Conservation (phyloP, 202 grass and related monocot genomes). For the Musa balbisiana region DNA sequence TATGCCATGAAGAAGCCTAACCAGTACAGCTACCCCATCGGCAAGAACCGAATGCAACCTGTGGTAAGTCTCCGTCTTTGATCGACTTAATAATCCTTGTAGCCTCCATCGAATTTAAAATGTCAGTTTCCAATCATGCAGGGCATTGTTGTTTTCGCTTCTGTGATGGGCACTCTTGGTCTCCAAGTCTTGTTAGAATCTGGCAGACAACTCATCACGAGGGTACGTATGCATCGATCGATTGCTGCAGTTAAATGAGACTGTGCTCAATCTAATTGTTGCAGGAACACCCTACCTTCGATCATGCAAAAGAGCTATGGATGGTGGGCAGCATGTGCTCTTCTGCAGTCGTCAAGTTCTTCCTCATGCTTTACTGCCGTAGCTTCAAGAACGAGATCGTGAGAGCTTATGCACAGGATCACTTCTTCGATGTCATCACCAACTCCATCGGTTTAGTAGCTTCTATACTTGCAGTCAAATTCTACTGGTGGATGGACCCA, state of each 20-base stretch:
- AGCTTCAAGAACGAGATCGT: slow-evolving; percentile 91
- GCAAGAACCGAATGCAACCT: slow-evolving; percentile 20
- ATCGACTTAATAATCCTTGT: no score
- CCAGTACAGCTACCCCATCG: slow-evolving; percentile 10
- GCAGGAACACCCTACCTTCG: slow-evolving; percentile 54
- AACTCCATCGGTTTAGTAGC: slow-evolving; percentile 69
- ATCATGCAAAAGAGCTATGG: slow-evolving; percentile 50
- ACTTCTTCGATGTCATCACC: slow-evolving; percentile 96
- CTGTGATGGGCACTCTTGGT: slow-evolving; percentile 16
- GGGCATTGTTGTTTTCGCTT: slow-evolving; percentile 19
- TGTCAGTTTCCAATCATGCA: background rate
- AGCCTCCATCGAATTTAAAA: no score
- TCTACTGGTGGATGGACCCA: slow-evolving; percentile 91
- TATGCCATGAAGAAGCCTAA: slow-evolving; percentile 15
- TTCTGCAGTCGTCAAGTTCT: slow-evolving; percentile 64
- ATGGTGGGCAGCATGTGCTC: slow-evolving; percentile 87
- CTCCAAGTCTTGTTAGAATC: slow-evolving; percentile 13
- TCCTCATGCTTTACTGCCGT: slow-evolving; percentile 88
- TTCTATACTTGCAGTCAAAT: slow-evolving; percentile 52
- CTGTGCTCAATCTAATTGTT: background rate
- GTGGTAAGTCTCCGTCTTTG: background rate
- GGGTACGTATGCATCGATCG: background rate
- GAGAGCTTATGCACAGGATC: slow-evolving; percentile 72
- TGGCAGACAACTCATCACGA: slow-evolving; percentile 4
- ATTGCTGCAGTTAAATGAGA: no score